Percentiles rank a stretch among this genome's conserved stretches.
phyloP scores from a whole-genome alignment of 2,329 filamentous ascomycete genomes.

The Trichothecium sympodiale region DNA sequence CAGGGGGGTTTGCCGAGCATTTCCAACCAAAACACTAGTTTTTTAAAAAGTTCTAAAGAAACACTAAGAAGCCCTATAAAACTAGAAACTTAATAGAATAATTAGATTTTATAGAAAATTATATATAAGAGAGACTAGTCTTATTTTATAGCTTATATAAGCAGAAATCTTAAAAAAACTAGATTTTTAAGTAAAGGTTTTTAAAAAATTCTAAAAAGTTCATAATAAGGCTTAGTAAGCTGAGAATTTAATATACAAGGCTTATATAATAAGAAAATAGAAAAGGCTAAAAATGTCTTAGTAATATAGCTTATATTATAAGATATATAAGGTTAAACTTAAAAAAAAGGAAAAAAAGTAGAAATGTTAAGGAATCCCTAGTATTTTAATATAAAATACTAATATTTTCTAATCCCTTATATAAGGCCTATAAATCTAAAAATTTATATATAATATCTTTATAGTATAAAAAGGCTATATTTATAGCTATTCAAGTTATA shows the following conservation, averaged over 20 bases:
- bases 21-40: background rate
- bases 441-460: slow-evolving; percentile 1
- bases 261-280: background rate
- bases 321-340: no score
- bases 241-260: background rate
- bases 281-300: background rate
- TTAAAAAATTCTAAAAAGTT: background rate
- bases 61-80: no score
- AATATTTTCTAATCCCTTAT: no score
- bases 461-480: background rate
- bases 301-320: background rate
- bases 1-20: no score
- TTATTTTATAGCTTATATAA: background rate
- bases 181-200: background rate
- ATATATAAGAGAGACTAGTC: no score
- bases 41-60: background rate
- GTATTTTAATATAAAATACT: no score
- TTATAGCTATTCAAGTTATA: background rate
- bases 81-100: background rate
- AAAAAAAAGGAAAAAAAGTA: background rate
- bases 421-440: no score
- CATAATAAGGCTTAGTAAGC: background rate
- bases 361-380: no score
- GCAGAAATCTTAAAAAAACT: background rate
- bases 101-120: background rate